phyloP scores from a whole-genome alignment of 176 grass and related monocot genomes.

The Coix lacrymajobi region DNA sequence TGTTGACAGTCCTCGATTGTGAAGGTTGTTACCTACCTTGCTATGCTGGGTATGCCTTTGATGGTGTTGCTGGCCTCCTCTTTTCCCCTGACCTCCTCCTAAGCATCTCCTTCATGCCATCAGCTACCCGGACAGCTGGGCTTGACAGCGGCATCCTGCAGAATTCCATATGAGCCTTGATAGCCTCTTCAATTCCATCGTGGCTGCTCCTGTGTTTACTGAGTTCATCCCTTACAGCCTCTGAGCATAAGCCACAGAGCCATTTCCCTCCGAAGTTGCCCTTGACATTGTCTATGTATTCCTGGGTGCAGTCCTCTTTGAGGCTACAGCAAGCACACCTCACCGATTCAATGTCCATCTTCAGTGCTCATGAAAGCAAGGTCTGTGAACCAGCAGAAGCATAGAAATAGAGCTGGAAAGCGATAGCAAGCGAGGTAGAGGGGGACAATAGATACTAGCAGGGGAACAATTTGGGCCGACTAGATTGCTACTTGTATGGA shows the following conservation, averaged over 20 bases:
- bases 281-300: slow-evolving; percentile 51
- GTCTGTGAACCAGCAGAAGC: not conserved
- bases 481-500: slow-evolving; percentile 31
- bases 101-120: slow-evolving; percentile 75
- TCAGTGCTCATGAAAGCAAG: slow-evolving; percentile 5
- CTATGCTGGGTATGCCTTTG: slow-evolving; percentile 1
- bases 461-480: slow-evolving; percentile 9
- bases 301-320: slow-evolving; percentile 60
- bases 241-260: slow-evolving; percentile 64
- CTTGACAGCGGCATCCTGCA: slow-evolving; percentile 48
- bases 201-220: slow-evolving; percentile 4
- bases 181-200: slow-evolving; percentile 38
- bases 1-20: not conserved
- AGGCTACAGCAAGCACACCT: slow-evolving; percentile 52
- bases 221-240: slow-evolving; percentile 46
- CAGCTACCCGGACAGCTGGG: slow-evolving; percentile 44
- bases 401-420: slow-evolving; percentile 21
- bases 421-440: not conserved
- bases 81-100: slow-evolving; percentile 36
- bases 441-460: not conserved
- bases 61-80: not conserved
- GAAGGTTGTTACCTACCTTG: slow-evolving; percentile 35
- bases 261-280: slow-evolving; percentile 58
- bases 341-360: slow-evolving; percentile 46
- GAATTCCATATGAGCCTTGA: slow-evolving; percentile 49